Percentiles rank a stretch among this genome's conserved stretches.
These are phyloP conservation scores for Kwoniella botswanensis DNA, from an alignment of 768 basidiomycete species.

Conservation along the genomic window DNA sequence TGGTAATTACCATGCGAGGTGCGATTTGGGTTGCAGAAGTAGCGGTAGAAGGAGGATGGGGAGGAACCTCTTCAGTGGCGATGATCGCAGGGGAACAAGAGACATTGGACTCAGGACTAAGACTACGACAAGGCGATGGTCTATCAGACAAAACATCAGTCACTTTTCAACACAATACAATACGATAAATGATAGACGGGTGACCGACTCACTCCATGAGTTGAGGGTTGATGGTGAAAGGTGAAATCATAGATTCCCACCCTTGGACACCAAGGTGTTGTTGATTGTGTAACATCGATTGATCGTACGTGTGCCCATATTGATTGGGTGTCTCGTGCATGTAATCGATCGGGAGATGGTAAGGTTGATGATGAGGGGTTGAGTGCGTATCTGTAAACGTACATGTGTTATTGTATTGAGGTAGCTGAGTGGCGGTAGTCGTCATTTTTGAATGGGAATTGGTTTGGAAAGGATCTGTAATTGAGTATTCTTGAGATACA, in stretches of 20 bases:
- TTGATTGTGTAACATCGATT: slow-evolving; percentile 3
- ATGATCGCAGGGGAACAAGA: not conserved
- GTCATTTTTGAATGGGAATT: slow-evolving; percentile 4
- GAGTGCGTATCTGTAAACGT: not conserved
- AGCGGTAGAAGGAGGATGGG: not conserved
- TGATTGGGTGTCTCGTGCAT: not conserved
- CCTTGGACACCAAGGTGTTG: slow-evolving; percentile 8
- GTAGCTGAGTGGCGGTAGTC: not conserved
- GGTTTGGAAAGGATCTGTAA: not conserved
- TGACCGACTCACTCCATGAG: slow-evolving; percentile 15
- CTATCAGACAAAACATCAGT: not conserved
- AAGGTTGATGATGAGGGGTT: slow-evolving; percentile 2
- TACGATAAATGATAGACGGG: too few relatives aligned
- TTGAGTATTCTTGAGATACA: not conserved
- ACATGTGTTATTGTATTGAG: not conserved
- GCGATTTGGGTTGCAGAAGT: not conserved
- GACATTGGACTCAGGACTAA: slow-evolving; percentile 16
- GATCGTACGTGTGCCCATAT: not conserved
- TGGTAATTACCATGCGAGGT: not conserved
- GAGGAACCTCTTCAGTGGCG: not conserved
- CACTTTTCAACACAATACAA: too few relatives aligned
- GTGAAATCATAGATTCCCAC: slow-evolving; percentile 3
- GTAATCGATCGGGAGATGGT: slow-evolving; percentile 2
- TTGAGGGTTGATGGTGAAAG: slow-evolving; percentile 17
- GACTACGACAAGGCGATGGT: slow-evolving; percentile 11